Conservation (phyloP, 352 stramenopile genomes). For the Pythium rhizo-oryzae region DNA sequence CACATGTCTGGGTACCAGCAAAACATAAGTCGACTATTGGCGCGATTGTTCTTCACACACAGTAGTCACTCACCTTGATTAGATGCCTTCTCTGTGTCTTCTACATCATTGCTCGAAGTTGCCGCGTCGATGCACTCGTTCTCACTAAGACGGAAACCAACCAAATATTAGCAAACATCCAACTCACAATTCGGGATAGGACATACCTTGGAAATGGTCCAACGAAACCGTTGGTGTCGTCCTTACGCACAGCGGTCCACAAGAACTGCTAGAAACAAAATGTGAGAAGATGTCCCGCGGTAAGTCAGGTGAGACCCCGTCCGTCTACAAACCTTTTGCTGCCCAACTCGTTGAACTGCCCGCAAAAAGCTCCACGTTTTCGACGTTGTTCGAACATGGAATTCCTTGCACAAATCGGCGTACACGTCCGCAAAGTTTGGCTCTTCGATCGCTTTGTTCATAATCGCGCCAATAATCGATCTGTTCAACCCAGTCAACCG, state of each 20-base stretch:
- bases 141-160: conserved; percentile 14
- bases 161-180: not conserved
- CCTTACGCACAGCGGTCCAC: conserved; percentile 55
- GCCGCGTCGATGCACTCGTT: conserved; percentile 42
- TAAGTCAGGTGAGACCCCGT: not conserved
- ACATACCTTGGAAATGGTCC: conserved; percentile 59
- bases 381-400: conserved; percentile 46
- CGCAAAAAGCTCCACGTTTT: conserved; percentile 61
- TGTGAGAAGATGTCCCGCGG: no score
- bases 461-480: conserved; percentile 83
- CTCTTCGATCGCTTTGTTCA: conserved; percentile 97
- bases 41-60: no score
- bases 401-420: conserved; percentile 92
- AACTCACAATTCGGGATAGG: not conserved
- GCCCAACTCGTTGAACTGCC: conserved; percentile 34
- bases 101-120: not conserved
- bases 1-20: conserved; percentile 22
- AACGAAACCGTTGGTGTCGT: conserved; percentile 45
- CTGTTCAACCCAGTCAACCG: conserved; percentile 17
- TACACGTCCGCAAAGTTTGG: conserved; percentile 96
- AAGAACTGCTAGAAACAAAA: conserved; percentile 38
- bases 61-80: conserved; percentile 16
- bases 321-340: conserved; percentile 18
- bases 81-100: conserved; percentile 1
- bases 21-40: not conserved